Evolutionary conservation across 495 filamentous ascomycete species (phyloP).

Genomic region (Astrothelium macrocarpum): DNA sequence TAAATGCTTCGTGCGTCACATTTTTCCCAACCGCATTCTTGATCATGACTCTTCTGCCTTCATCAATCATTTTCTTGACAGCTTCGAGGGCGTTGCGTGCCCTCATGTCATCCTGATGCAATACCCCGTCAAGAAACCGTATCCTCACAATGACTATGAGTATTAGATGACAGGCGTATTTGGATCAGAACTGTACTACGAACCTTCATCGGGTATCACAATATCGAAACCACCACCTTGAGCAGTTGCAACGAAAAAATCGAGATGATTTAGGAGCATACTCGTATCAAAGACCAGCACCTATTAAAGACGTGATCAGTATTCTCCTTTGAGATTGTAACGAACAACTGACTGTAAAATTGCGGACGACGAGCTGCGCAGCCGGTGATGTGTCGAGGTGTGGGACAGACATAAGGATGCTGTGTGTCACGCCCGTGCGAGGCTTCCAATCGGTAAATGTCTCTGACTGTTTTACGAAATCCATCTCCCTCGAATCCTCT

Average conservation of each 20-base stretch:
- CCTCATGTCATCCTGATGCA: neutral
- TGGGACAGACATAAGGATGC: neutral
- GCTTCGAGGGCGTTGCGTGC: neutral
- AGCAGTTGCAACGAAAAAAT: slow-evolving; percentile 9
- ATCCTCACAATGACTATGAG: neutral
- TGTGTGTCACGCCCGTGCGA: neutral
- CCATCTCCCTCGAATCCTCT: slow-evolving; percentile 1
- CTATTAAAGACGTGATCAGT: neutral
- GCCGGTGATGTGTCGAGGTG: neutral
- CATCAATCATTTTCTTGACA: neutral
- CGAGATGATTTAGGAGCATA: slow-evolving; percentile 10
- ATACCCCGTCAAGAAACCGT: neutral
- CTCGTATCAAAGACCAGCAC: slow-evolving; percentile 15
- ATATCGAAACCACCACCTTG: slow-evolving; percentile 9
- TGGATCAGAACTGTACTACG: neutral
- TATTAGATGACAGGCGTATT: neutral
- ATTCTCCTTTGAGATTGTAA: no score
- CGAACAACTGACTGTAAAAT: neutral
- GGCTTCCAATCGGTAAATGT: neutral
- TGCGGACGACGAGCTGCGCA: neutral
- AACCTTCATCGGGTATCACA: slow-evolving; percentile 13
- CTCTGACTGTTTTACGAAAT: slow-evolving; percentile 1
- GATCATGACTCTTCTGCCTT: slow-evolving; percentile 1
- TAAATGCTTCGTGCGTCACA: neutral
- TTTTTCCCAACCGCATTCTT: slow-evolving; percentile 1